Evolutionary conservation across 2,329 filamentous ascomycete species (phyloP), one percentile per base, ranked within the genome.

Genomic region (Graphiopsis chlorocephala): DNA sequence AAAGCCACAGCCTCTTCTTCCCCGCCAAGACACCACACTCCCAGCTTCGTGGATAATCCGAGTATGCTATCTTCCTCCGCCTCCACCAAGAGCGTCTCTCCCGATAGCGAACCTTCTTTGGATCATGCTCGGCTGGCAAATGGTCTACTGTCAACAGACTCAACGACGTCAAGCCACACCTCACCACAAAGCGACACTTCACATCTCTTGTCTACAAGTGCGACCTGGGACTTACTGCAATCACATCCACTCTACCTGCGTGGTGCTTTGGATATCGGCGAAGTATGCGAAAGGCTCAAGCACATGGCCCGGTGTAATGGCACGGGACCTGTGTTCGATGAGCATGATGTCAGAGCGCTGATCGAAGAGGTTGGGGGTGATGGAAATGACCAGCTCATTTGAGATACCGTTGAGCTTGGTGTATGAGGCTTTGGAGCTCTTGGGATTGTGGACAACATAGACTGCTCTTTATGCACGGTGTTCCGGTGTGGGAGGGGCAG

Each of bases 211-310:
- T 90, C 89, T 42, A 89, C 90, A 0, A 88, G 88, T 20, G 91
- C 92, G 2, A 90, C 93, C 0, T 98, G 94, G 94, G 93, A 97
- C 72, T 82, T 93, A 62, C 95, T 98, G 66, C 90, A 96, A 73
- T 83, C 82, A 61, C 92, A 97, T 76, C 87, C 91, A 7, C 79
- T 93, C 10, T 96, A 90, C 75, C 86, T 88, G 75, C 84, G 85
- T 55, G 92, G 93, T 0, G 81, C 91, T 23, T 88, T 97, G 28
- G 91, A 98, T 76, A 87, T 97, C 14, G 89, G 84, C 42, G 85
- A 90, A 74, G 90, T 97, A 33, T 93, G 90, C 75, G 90, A 95
- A 73, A 83, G 88, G 14, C 80, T 98, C 61, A 93, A 92, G 80
- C 82, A 84, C 20, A 80, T 86, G 72, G 91, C 92, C 20, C 87